These are phyloP conservation scores for Combretum micranthum DNA, from an alignment of 345 rosid species.

Conservation along the genomic window DNA sequence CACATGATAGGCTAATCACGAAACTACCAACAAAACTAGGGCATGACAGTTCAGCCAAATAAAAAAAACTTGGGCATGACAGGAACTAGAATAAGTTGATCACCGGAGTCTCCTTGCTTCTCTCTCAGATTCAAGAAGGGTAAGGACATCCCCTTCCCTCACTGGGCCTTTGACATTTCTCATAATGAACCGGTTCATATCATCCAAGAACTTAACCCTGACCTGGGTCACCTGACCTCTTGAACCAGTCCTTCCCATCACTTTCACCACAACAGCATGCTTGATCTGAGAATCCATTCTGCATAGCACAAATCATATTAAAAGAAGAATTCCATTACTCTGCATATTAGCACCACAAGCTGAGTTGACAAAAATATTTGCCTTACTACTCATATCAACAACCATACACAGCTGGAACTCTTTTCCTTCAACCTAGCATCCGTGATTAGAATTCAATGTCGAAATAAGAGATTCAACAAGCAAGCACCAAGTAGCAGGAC, in stretches of 20 bases:
- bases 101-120: conserved; percentile 74
- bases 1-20: too few relatives aligned
- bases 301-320: background rate
- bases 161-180: conserved; percentile 78
- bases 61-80: too few relatives aligned
- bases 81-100: background rate
- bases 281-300: conserved; percentile 64
- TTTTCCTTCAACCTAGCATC: too few relatives aligned
- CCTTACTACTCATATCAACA: too few relatives aligned
- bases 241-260: conserved; percentile 76
- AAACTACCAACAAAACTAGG: too few relatives aligned
- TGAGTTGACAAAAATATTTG: too few relatives aligned
- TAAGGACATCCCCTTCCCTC: conserved; percentile 63
- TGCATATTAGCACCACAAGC: too few relatives aligned
- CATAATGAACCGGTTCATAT: conserved; percentile 54
- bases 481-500: too few relatives aligned
- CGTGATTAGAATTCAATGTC: too few relatives aligned
- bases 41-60: too few relatives aligned
- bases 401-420: too few relatives aligned
- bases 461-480: too few relatives aligned
- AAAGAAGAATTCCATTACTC: background rate
- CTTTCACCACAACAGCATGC: conserved; percentile 71
- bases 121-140: conserved; percentile 64
- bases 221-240: conserved; percentile 83
- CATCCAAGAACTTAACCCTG: conserved; percentile 56